Conservation (phyloP, 1,284 basidiomycete species). For the Singerocomus rubriflavus region DNA sequence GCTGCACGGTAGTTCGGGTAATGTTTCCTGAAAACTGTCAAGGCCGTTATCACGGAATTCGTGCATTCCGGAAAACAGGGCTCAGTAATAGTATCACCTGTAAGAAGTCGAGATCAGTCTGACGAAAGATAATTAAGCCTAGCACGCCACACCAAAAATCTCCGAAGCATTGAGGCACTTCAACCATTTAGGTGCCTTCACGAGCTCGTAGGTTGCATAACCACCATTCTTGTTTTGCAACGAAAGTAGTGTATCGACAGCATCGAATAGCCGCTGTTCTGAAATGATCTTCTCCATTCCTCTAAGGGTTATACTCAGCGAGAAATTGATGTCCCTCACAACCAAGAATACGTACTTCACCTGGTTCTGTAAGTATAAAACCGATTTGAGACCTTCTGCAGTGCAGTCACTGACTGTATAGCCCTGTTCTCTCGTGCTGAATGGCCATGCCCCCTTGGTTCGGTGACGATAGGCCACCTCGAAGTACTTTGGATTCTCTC, state of each 20-base stretch:
- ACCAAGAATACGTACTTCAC: conserved; percentile 56
- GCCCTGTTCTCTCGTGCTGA: conserved; percentile 93
- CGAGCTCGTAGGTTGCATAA: conserved; percentile 91
- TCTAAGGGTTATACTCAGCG: conserved; percentile 36
- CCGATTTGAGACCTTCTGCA: conserved; percentile 91
- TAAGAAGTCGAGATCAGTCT: conserved; percentile 4
- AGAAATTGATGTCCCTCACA: background rate
- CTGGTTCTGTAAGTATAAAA: conserved; percentile 83
- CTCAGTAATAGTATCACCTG: conserved; percentile 92
- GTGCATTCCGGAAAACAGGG: conserved; percentile 95
- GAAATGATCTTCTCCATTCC: conserved; percentile 75
- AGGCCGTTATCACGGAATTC: conserved; percentile 86
- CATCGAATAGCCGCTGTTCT: conserved; percentile 76
- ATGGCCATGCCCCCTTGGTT: conserved; percentile 95
- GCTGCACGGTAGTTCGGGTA: conserved; percentile 75
- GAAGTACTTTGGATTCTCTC: conserved; percentile 77
- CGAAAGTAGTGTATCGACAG: conserved; percentile 84
- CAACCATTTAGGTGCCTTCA: conserved; percentile 78
- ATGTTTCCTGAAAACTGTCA: conserved; percentile 81
- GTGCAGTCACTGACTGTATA: conserved; percentile 97
- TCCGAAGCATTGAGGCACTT: conserved; percentile 91
- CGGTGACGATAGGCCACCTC: conserved; percentile 76
- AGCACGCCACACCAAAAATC: conserved; percentile 71
- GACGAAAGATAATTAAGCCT: background rate
- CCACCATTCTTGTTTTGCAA: conserved; percentile 91